A percentile compares a stretch with the other conserved stretches of the same genome.
phyloP scores from a whole-genome alignment of 352 stramenopile genomes.

The Globisporangium camurandrum region DNA sequence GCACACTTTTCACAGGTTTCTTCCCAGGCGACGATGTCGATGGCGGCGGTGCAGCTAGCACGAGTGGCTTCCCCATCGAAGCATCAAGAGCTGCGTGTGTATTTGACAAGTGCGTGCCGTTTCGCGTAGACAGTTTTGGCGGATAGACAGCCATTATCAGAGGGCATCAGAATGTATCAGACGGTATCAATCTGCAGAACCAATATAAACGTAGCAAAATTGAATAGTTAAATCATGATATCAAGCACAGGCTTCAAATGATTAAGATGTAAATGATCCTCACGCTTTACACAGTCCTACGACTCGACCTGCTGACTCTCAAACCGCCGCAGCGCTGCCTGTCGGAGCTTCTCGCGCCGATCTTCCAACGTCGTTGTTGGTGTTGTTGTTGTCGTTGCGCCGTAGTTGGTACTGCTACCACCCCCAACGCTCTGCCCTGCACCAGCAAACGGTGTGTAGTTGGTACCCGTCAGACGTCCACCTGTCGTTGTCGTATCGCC shows the following conservation, averaged over 20 bases:
- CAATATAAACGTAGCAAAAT: no score
- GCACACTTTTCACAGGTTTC: conserved; percentile 13
- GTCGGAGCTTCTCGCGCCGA: conserved; percentile 57
- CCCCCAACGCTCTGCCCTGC: conserved; percentile 29
- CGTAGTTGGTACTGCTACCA: conserved; percentile 4
- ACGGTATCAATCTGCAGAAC: no score
- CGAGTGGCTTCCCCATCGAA: conserved; percentile 45
- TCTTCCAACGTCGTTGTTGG: conserved; percentile 28
- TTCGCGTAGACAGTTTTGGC: no score
- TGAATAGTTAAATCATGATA: no score
- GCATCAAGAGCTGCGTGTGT: no score
- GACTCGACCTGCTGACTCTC: conserved; percentile 14
- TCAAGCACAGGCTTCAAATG: no score
- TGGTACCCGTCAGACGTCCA: conserved; percentile 12
- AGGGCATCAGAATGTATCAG: no score
- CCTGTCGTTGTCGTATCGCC: conserved; percentile 14
- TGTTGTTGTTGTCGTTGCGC: not conserved
- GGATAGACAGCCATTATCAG: no score
- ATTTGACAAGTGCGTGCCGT: no score
- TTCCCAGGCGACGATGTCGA: conserved; percentile 18
- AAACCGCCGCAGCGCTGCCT: conserved; percentile 51
- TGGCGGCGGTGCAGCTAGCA: not conserved
- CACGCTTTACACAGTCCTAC: not conserved
- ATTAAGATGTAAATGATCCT: not conserved
- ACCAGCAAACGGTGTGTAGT: conserved; percentile 66